Percentiles rank a stretch among this genome's conserved stretches.
Conservation (phyloP, 148 eudicot genomes). For the Rhododendron molle region DNA sequence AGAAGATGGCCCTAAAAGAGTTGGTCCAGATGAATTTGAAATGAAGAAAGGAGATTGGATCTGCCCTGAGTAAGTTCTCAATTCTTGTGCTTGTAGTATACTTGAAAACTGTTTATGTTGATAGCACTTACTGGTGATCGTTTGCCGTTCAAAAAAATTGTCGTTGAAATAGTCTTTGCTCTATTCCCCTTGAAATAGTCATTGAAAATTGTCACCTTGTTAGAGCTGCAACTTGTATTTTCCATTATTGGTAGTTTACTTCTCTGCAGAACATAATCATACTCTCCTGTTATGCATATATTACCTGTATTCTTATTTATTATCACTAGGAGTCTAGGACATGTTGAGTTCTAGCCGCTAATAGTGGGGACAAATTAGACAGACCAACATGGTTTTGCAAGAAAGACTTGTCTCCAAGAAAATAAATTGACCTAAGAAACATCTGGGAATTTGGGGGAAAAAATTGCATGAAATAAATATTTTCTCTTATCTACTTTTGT, state of each 20-base stretch:
- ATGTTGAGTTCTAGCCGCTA: background rate
- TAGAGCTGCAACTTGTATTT: background rate
- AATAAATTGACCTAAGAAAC: background rate
- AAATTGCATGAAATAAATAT: background rate
- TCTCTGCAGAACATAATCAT: background rate
- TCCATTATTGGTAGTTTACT: background rate
- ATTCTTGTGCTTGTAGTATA: background rate
- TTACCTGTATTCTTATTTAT: background rate
- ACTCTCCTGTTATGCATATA: background rate
- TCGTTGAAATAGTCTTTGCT: background rate
- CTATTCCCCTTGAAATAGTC: background rate
- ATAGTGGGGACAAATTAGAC: background rate
- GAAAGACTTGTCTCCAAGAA: background rate
- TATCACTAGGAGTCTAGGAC: background rate
- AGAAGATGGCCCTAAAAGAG: slow-evolving; percentile 38
- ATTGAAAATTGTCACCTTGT: background rate
- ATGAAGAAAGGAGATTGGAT: slow-evolving; percentile 54
- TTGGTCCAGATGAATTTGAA: slow-evolving; percentile 23
- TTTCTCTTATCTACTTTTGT: background rate
- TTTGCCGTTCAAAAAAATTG: background rate
- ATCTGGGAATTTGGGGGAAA: background rate
- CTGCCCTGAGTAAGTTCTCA: slow-evolving; percentile 49
- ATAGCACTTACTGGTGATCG: background rate
- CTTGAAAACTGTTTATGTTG: background rate
- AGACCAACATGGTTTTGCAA: background rate